phyloP scores from a whole-genome alignment of 169 alveolate genomes.

The Eimeria mitis region DNA sequence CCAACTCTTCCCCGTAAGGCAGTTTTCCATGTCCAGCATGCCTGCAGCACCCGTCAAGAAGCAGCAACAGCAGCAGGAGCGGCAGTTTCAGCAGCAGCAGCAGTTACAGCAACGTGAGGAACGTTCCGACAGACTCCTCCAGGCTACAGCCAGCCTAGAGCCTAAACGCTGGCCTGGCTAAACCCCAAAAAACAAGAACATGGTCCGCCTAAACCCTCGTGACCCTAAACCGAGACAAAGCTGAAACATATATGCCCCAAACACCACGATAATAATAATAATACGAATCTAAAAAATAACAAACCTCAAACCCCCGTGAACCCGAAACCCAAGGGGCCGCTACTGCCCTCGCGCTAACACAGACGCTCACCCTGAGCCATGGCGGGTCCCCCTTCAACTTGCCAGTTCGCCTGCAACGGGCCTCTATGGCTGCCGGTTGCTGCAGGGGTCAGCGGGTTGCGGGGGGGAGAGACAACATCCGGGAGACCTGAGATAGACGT shows the following conservation, averaged over 20 bases:
- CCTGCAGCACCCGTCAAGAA: constrained; percentile 41
- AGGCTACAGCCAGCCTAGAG: neutral
- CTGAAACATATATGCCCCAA: neutral
- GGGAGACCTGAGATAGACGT: neutral
- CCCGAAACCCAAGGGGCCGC: neutral
- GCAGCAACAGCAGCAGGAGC: constrained; percentile 12
- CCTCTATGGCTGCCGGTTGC: constrained; percentile 26
- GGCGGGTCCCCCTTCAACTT: neutral
- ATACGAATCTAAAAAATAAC: no score
- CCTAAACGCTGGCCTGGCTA: neutral
- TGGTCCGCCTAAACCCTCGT: neutral
- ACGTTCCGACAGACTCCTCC: neutral
- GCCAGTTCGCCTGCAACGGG: constrained; percentile 12
- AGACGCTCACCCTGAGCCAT: constrained; percentile 9
- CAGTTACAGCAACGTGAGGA: neutral
- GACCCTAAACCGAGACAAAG: neutral
- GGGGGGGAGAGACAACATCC: neutral
- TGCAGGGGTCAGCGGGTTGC: constrained; percentile 31
- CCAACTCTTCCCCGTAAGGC: constrained; percentile 69
- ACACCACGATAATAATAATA: neutral
- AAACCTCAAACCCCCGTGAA: neutral
- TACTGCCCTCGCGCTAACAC: neutral
- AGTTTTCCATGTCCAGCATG: constrained; percentile 32
- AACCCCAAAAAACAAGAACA: neutral
- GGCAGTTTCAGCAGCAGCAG: neutral